These are phyloP conservation scores for Haplosporangium gracile DNA, from an alignment of 192 early-diverging fungal species.

Conservation along the genomic window DNA sequence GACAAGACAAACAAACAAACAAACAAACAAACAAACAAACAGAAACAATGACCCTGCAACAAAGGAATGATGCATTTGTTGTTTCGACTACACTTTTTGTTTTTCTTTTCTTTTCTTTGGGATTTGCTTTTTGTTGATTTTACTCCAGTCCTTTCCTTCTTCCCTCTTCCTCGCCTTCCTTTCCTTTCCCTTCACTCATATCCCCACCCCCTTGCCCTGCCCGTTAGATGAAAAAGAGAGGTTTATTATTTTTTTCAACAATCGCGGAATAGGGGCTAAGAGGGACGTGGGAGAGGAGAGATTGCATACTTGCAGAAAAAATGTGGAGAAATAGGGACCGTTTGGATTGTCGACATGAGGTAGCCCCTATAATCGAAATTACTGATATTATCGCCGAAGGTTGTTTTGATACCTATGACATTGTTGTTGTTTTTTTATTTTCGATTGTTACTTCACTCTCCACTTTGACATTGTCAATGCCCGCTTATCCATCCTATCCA, in stretches of 20 bases:
- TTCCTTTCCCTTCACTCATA: background rate
- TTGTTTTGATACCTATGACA: background rate
- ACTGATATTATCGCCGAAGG: slow-evolving; percentile 7
- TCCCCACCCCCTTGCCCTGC: background rate
- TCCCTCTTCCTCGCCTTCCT: background rate
- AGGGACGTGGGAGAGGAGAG: background rate
- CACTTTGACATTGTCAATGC: background rate
- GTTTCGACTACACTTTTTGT: slow-evolving; percentile 4
- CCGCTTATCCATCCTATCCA: background rate
- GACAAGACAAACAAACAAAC: background rate
- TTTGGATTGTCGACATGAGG: background rate
- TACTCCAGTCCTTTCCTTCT: background rate
- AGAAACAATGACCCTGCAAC: background rate
- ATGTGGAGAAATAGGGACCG: background rate
- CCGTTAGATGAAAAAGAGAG: background rate
- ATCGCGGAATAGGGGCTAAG: background rate
- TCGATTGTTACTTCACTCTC: background rate
- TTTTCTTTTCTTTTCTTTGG: background rate
- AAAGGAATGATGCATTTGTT: slow-evolving; percentile 4
- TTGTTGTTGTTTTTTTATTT: background rate
- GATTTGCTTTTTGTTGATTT: background rate
- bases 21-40: background rate
- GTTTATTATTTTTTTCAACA: background rate
- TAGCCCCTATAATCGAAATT: background rate
- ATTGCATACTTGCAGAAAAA: too few relatives aligned